These are phyloP conservation scores for Aspergillus brasiliensis DNA, from an alignment of 2,329 filamentous ascomycete genomes.

Conservation along the genomic window DNA sequence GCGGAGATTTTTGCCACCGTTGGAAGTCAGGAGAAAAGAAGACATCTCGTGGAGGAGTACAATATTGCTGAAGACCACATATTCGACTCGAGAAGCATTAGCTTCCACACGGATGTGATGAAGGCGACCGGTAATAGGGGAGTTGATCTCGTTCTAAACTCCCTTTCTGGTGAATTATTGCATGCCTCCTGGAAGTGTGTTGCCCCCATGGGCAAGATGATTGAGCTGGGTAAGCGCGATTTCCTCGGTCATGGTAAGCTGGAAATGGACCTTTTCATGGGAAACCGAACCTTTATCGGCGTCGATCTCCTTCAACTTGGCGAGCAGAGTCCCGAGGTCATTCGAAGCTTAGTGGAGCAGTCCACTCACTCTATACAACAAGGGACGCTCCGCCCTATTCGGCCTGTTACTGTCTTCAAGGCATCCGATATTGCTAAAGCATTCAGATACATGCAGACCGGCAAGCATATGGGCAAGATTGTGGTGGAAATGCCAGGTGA, in stretches of 20 bases:
- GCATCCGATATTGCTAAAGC: slow-evolving; percentile 39
- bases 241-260: slow-evolving; percentile 12
- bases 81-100: slow-evolving; percentile 24
- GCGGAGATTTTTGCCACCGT: slow-evolving; percentile 20
- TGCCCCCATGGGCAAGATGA: slow-evolving; percentile 22
- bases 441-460: slow-evolving; percentile 48
- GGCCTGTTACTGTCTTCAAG: slow-evolving; percentile 23
- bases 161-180: slow-evolving; percentile 8
- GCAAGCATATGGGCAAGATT: slow-evolving; percentile 50
- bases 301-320: slow-evolving; percentile 24
- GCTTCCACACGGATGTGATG: slow-evolving; percentile 27
- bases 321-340: slow-evolving; percentile 5
- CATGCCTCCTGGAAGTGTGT: slow-evolving; percentile 19
- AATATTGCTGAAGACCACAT: slow-evolving; percentile 24
- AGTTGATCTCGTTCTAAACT: slow-evolving; percentile 22
- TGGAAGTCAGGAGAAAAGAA: slow-evolving; percentile 23
- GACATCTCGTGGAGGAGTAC: slow-evolving; percentile 23
- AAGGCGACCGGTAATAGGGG: slow-evolving; percentile 20
- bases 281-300: slow-evolving; percentile 21
- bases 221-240: slow-evolving; percentile 25
- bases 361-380: neutral
- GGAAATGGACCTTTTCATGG: slow-evolving; percentile 17
- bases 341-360: slow-evolving; percentile 9
- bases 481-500: slow-evolving; percentile 28
- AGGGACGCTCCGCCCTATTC: slow-evolving; percentile 19